Evolutionary conservation across 371 early-diverging fungal genomes (phyloP).

Genomic region (Coemansia sp.): DNA sequence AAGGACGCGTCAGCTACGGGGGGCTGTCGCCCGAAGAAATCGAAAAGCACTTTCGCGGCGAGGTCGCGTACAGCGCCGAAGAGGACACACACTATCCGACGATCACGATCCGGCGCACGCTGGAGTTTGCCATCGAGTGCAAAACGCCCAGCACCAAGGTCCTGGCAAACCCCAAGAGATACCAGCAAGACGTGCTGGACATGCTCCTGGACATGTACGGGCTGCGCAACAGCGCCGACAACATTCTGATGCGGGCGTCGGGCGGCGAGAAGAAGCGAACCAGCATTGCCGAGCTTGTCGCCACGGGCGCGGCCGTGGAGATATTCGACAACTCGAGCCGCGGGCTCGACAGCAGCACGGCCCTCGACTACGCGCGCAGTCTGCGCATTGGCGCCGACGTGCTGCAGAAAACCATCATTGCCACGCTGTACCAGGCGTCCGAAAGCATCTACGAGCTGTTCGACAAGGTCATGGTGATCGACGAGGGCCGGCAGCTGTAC

Average conservation of each 20-base stretch:
- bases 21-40: slow-evolving; percentile 60
- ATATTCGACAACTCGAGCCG: slow-evolving; percentile 87
- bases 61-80: slow-evolving; percentile 50
- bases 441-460: slow-evolving; percentile 75
- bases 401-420: slow-evolving; percentile 58
- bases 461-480: slow-evolving; percentile 71
- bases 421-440: slow-evolving; percentile 64
- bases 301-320: slow-evolving; percentile 68
- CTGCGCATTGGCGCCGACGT: slow-evolving; percentile 59
- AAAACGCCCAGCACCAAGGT: slow-evolving; percentile 64
- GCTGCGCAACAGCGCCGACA: slow-evolving; percentile 52
- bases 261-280: slow-evolving; percentile 90
- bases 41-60: slow-evolving; percentile 54
- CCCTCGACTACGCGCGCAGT: slow-evolving; percentile 52
- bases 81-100: slow-evolving; percentile 71
- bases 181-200: slow-evolving; percentile 49
- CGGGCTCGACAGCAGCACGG: slow-evolving; percentile 89
- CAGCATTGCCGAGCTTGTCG: slow-evolving; percentile 86
- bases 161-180: slow-evolving; percentile 16
- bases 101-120: slow-evolving; percentile 64
- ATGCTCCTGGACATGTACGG: slow-evolving; percentile 55
- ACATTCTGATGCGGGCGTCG: slow-evolving; percentile 76
- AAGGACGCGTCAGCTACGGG: slow-evolving; percentile 59
- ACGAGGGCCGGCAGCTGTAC: slow-evolving; percentile 73
- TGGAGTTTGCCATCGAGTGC: slow-evolving; percentile 63